These are phyloP conservation scores for Eucalyptus marginata DNA, from an alignment of 345 rosid species.

Conservation along the genomic window DNA sequence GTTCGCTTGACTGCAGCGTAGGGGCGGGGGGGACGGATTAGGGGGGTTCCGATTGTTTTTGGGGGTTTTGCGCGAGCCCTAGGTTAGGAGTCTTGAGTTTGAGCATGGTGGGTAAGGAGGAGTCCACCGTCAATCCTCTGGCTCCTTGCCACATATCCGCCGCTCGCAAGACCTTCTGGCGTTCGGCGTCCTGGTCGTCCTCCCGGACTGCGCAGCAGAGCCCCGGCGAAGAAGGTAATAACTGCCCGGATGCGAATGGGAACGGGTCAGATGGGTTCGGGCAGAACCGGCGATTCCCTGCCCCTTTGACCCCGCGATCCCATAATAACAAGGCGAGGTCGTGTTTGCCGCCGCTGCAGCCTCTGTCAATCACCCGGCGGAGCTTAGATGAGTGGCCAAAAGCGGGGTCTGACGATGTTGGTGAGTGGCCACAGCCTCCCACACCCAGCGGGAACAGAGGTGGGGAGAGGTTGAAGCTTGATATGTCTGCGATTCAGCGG, in stretches of 20 bases:
- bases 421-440: conserved; percentile 93
- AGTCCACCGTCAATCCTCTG: conserved; percentile 36
- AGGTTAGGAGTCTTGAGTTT: not conserved
- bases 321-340: conserved; percentile 83
- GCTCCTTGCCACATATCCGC: conserved; percentile 44
- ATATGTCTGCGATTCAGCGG: conserved; percentile 68
- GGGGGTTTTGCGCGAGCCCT: not conserved
- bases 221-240: conserved; percentile 37
- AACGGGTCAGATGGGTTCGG: conserved; percentile 17
- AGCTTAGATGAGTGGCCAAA: conserved; percentile 99
- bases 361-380: conserved; percentile 77
- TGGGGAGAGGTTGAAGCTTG: conserved; percentile 91
- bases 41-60: not conserved
- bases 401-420: conserved; percentile 90
- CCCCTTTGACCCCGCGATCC: conserved; percentile 80
- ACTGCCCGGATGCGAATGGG: conserved; percentile 30
- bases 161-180: conserved; percentile 76
- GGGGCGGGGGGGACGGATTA: not conserved
- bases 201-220: conserved; percentile 65
- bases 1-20: not conserved
- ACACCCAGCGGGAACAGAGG: conserved; percentile 76
- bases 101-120: conserved; percentile 92
- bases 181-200: conserved; percentile 97
- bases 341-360: conserved; percentile 93
- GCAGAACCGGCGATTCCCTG: conserved; percentile 45